phyloP scores from a whole-genome alignment of 106 monocot species.

The Phalaenopsis equestris region DNA sequence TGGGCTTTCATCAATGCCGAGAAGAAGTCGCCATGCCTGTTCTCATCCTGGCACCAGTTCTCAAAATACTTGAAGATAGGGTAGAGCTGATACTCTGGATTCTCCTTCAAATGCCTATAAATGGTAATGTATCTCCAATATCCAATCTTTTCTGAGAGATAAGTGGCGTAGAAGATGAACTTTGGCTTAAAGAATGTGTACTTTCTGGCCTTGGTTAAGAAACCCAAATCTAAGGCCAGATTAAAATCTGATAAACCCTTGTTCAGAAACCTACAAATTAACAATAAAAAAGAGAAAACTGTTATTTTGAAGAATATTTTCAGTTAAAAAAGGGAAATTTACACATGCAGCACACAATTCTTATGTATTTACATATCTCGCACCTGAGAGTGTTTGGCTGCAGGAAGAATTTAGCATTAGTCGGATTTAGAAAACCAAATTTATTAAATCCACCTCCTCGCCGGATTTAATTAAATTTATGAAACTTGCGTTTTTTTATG shows the following conservation, averaged over 20 bases:
- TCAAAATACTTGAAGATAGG: conserved; percentile 99
- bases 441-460: too few relatives aligned
- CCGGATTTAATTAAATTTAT: too few relatives aligned
- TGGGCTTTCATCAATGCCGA: conserved; percentile 96
- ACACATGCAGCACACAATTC: too few relatives aligned
- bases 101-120: conserved; percentile 81
- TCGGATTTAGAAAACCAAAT: too few relatives aligned
- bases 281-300: neutral
- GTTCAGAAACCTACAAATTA: conserved; percentile 74
- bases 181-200: conserved; percentile 99
- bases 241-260: conserved; percentile 97
- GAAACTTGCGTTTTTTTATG: too few relatives aligned
- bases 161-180: conserved; percentile 97
- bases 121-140: conserved; percentile 99
- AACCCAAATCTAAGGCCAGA: conserved; percentile 84
- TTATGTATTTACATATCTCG: too few relatives aligned
- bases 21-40: conserved; percentile 97
- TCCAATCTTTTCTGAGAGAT: conserved; percentile 93
- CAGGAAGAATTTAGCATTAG: too few relatives aligned
- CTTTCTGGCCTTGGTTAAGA: conserved; percentile 91
- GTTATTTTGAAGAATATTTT: too few relatives aligned
- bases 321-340: neutral
- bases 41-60: conserved; percentile 99
- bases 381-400: too few relatives aligned
- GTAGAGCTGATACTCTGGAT: conserved; percentile 82